Evolutionary conservation across 2,329 filamentous ascomycete species (phyloP).

Genomic region (Neofusicoccum sp.): DNA sequence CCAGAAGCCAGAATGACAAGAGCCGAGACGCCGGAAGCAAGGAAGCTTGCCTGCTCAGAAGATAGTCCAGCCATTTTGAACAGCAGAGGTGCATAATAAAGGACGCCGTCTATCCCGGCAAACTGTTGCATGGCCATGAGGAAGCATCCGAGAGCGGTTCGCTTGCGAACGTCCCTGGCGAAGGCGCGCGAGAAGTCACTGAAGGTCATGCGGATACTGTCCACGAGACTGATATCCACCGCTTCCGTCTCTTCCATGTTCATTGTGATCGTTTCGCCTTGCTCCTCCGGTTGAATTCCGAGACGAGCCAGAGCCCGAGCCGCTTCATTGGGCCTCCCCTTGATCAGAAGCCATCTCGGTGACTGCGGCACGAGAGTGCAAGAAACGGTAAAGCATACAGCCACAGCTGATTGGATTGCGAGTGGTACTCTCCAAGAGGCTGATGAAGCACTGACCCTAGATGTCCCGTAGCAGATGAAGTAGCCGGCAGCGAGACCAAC

Average conservation of each 20-base stretch:
- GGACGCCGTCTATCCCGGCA: slow-evolving; percentile 63
- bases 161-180: slow-evolving; percentile 39
- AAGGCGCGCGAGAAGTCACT: slow-evolving; percentile 29
- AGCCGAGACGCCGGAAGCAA: slow-evolving; percentile 64
- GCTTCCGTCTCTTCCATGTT: background rate
- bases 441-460: slow-evolving; percentile 45
- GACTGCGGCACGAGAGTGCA: slow-evolving; percentile 50
- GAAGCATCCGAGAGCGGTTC: slow-evolving; percentile 53
- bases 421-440: slow-evolving; percentile 58
- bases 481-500: slow-evolving; percentile 58
- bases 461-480: slow-evolving; percentile 62
- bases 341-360: slow-evolving; percentile 54
- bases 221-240: background rate
- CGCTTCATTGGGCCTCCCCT: slow-evolving; percentile 52
- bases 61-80: slow-evolving; percentile 63
- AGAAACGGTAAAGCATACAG: slow-evolving; percentile 41
- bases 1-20: slow-evolving; percentile 62
- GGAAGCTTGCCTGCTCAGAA: slow-evolving; percentile 57
- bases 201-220: slow-evolving; percentile 26
- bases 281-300: slow-evolving; percentile 35
- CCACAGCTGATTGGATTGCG: slow-evolving; percentile 47
- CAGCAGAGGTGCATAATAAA: slow-evolving; percentile 64
- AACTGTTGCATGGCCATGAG: slow-evolving; percentile 63
- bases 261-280: background rate
- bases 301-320: slow-evolving; percentile 22